Base-by-base conservation (phyloP, 495 filamentous ascomycete genomes). In the Penicillium taxi region DNA sequence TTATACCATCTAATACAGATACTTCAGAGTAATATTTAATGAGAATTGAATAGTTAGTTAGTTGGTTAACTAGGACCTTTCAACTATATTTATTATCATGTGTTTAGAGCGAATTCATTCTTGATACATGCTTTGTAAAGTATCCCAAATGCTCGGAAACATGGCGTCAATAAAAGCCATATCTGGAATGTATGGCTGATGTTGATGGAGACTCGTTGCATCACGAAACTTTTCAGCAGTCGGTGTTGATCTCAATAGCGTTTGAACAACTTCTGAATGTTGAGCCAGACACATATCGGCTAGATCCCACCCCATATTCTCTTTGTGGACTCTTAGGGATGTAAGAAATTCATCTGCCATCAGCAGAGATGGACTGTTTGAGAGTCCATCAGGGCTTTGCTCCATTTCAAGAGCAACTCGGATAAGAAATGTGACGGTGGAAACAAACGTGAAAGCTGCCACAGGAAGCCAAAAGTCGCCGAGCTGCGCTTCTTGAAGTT, bases 391-490 rank as follows among this genome's bases (percentile, higher is more conserved):
- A 1, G 42, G 21, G 2, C 13, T 19, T 21, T 35, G 36, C 20
- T 45, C 42, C n/a, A 25, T 45, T 23, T 45, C 42, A 2, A 55
- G 21, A 14, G 45, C 47, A 34, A 48, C 47, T 2, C 60, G 53
- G 26, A 64, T 51, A 13, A 64, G 29, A 19, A 62, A 64, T 1
- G 47, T 61, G 6, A 50, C 47, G 2, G 61, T 49, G 5, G 56
- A 51, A 0, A 56, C 50, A 5, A 61, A 40, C 6, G 53, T 48
- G 18, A 60, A 62, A 1, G 61, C 45, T 9, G 50, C 43, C 0
- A 52, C 48, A 14, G 61, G 55, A 13, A 64, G 37, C 61, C 61
- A 64, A 14, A 62, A 64, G n/a, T 50, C 61, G 0, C 39, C 30
- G n/a, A 58, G 26, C 4, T 58, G 48, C 3, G 37, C 13, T 3